Conservation (phyloP, 1,139 yeast species). For the Hansenula anomala region DNA sequence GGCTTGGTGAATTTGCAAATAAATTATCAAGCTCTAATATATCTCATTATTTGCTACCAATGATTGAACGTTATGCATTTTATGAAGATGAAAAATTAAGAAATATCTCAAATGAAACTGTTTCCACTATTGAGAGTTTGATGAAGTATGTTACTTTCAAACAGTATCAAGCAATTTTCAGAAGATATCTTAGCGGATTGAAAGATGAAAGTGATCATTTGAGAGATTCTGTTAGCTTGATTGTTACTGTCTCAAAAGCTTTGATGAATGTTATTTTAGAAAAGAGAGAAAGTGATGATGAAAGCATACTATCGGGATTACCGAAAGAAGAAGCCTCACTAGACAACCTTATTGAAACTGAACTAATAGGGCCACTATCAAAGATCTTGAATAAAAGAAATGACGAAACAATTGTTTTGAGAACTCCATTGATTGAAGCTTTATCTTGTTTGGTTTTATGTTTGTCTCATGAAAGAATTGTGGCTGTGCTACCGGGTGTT, state of each 20-base stretch:
- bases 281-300: constrained; percentile 9
- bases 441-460: constrained; percentile 66
- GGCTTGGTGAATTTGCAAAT: constrained; percentile 41
- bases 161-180: constrained; percentile 72
- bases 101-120: constrained; percentile 70
- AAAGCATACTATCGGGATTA: constrained; percentile 22
- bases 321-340: constrained; percentile 39
- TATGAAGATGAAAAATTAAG: constrained; percentile 51
- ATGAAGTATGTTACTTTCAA: constrained; percentile 65
- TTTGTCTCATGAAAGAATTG: constrained; percentile 52
- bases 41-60: constrained; percentile 78
- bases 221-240: constrained; percentile 55
- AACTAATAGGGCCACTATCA: constrained; percentile 58
- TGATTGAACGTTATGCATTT: constrained; percentile 72
- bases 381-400: constrained; percentile 58
- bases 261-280: constrained; percentile 32
- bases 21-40: constrained; percentile 53
- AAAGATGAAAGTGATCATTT: constrained; percentile 45
- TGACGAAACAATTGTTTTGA: constrained; percentile 69
- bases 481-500: constrained; percentile 69
- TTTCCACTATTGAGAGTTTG: constrained; percentile 57
- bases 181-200: constrained; percentile 62
- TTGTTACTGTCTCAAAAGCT: constrained; percentile 61
- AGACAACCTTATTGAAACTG: constrained; percentile 50
- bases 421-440: constrained; percentile 83